phyloP scores from a whole-genome alignment of 1,284 basidiomycete species.

The Garcileccinum viscosum region DNA sequence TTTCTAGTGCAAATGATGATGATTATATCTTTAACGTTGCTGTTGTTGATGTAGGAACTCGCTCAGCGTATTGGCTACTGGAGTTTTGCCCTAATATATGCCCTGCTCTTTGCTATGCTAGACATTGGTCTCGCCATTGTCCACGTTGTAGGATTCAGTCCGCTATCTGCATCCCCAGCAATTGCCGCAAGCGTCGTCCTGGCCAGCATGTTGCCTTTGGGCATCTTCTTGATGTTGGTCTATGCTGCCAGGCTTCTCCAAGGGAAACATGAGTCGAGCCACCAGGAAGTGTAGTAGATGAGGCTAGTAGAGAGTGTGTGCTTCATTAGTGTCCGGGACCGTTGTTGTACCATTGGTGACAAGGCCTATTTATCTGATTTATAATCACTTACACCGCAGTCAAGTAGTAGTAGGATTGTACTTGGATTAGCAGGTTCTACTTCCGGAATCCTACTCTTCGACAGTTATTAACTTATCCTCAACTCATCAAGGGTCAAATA shows the following conservation, averaged over 20 bases:
- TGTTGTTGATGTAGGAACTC: conserved; percentile 15
- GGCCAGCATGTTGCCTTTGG: conserved; percentile 17
- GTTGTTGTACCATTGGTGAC: too few species aligned
- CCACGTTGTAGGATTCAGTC: conserved; percentile 19
- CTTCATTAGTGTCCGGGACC: background rate
- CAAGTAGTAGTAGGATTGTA: too few species aligned
- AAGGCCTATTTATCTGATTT: too few species aligned
- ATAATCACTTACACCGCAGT: too few species aligned
- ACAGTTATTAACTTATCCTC: too few species aligned
- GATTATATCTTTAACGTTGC: background rate
- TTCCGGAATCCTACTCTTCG: too few species aligned
- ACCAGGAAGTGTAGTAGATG: conserved; percentile 1
- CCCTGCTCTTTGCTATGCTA: conserved; percentile 26
- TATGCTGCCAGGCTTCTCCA: conserved; percentile 6
- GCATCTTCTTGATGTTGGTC: conserved; percentile 9
- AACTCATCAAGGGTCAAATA: too few species aligned
- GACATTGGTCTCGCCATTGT: conserved; percentile 29
- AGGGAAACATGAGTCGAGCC: background rate
- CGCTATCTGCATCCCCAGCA: conserved; percentile 20
- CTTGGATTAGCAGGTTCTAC: too few species aligned
- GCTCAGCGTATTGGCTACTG: conserved; percentile 19
- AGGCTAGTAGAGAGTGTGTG: background rate
- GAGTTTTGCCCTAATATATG: conserved; percentile 16
- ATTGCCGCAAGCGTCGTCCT: conserved; percentile 27
- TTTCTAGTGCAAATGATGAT: background rate